Evolutionary conservation across 495 filamentous ascomycete genomes (phyloP).

Genomic region (Thozetella sp.): DNA sequence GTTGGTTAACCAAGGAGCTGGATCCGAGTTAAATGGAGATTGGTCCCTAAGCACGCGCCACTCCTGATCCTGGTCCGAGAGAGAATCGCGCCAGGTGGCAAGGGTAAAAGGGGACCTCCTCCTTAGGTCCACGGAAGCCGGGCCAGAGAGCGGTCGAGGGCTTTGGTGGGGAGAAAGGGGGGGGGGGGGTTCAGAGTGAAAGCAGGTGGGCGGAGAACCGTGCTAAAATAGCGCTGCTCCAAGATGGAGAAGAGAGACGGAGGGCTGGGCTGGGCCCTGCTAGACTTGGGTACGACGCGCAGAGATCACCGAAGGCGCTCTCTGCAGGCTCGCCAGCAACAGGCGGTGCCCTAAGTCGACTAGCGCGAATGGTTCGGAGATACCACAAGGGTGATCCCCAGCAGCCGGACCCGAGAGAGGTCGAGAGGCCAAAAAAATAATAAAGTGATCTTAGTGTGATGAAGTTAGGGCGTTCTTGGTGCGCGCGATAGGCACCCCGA

Average conservation of each 20-base stretch:
- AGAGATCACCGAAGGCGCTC: conserved; percentile 5
- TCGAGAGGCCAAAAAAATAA: no score
- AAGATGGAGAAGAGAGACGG: conserved; percentile 11
- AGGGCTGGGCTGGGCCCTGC: conserved; percentile 12
- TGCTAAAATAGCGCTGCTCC: conserved; percentile 15
- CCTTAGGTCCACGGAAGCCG: conserved; percentile 10
- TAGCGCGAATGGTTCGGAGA: conserved; percentile 14
- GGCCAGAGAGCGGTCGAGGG: conserved; percentile 5
- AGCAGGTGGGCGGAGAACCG: conserved; percentile 1
- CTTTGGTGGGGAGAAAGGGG: conserved; percentile 8
- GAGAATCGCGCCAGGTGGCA: conserved; percentile 12
- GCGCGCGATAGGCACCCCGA: conserved; percentile 1
- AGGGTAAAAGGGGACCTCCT: conserved; percentile 9
- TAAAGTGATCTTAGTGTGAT: conserved; percentile 8
- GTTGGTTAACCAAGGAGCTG: conserved; percentile 12
- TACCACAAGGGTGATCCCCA: conserved; percentile 16
- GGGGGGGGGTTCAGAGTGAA: background rate
- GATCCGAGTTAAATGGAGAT: conserved; percentile 16
- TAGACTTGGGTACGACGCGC: conserved; percentile 2
- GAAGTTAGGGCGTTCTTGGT: background rate
- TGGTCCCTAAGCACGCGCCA: conserved; percentile 12
- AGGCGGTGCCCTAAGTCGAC: conserved; percentile 4
- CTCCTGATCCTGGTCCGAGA: conserved; percentile 1
- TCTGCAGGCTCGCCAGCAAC: conserved; percentile 4
- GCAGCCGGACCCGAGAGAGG: background rate